Conservation (phyloP, 2,329 filamentous ascomycete genomes). For the Aspergillus uvarum region DNA sequence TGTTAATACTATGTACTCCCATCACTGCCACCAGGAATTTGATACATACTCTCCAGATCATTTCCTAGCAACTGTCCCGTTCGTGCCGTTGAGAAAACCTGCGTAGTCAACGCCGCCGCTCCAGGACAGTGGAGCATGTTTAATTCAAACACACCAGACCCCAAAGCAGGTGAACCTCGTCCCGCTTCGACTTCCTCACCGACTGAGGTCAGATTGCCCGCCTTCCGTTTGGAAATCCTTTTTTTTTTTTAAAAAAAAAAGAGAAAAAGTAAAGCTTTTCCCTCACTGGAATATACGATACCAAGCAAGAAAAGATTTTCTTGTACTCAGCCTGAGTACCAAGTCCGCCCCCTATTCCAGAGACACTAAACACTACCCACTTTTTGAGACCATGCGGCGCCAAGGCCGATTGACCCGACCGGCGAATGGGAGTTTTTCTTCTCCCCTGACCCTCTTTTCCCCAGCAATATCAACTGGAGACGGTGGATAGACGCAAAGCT, state of each 20-base stretch:
- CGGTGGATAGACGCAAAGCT: constrained; percentile 4
- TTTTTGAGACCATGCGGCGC: constrained; percentile 8
- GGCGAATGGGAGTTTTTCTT: constrained; percentile 20
- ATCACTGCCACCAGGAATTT: not conserved
- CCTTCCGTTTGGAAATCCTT: not conserved
- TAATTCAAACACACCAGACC: constrained; percentile 36
- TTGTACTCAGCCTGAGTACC: not conserved
- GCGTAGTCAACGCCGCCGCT: constrained; percentile 28
- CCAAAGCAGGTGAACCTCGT: constrained; percentile 21
- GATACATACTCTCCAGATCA: not conserved
- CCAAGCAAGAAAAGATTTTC: not conserved
- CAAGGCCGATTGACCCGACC: constrained; percentile 4
- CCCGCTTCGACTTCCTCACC: constrained; percentile 13
- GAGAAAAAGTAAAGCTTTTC: too few relatives aligned
- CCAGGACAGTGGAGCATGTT: constrained; percentile 27
- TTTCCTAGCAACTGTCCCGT: not conserved
- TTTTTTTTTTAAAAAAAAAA: not conserved
- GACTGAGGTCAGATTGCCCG: not conserved
- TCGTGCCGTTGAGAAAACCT: constrained; percentile 8
- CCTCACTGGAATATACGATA: too few relatives aligned
- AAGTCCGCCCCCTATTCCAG: not conserved
- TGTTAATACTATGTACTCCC: not conserved
- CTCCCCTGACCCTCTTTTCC: not conserved
- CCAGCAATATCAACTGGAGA: constrained; percentile 5
- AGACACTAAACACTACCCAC: constrained; percentile 1